Percentiles rank a stretch among this genome's conserved stretches.
These are phyloP conservation scores for Solanum infundibuliforme DNA, from an alignment of 257 asterid genomes.

Conservation along the genomic window DNA sequence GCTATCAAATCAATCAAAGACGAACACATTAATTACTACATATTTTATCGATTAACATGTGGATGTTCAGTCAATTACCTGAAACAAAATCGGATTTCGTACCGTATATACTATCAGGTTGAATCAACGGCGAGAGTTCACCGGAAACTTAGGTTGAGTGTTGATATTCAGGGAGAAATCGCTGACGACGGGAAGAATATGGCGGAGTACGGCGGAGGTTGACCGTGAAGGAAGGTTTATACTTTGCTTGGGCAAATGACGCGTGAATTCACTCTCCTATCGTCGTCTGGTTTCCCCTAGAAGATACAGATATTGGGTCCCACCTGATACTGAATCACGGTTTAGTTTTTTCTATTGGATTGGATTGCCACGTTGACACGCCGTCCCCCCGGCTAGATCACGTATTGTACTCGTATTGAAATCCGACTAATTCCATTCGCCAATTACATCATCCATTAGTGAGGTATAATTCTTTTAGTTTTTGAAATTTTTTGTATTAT, in stretches of 20 bases:
- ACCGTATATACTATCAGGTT: background rate
- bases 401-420: background rate
- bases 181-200: background rate
- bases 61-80: background rate
- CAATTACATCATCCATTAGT: background rate
- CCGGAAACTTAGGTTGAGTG: background rate
- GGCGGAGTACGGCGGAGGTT: background rate
- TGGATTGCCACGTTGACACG: background rate
- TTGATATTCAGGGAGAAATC: background rate
- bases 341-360: background rate
- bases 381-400: background rate
- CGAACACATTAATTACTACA: background rate
- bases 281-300: background rate
- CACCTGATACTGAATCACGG: background rate
- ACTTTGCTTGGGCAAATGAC: background rate
- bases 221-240: background rate
- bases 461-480: background rate
- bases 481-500: background rate
- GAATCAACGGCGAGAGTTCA: background rate
- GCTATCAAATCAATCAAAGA: background rate
- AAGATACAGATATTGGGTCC: background rate
- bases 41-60: background rate
- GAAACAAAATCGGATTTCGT: background rate
- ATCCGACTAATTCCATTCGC: fast-evolving
- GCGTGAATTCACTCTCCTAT: background rate